A percentile compares a stretch with the other conserved stretches of the same genome.
Conservation (phyloP, 2,329 filamentous ascomycete species). For the Talaromyces sp. region DNA sequence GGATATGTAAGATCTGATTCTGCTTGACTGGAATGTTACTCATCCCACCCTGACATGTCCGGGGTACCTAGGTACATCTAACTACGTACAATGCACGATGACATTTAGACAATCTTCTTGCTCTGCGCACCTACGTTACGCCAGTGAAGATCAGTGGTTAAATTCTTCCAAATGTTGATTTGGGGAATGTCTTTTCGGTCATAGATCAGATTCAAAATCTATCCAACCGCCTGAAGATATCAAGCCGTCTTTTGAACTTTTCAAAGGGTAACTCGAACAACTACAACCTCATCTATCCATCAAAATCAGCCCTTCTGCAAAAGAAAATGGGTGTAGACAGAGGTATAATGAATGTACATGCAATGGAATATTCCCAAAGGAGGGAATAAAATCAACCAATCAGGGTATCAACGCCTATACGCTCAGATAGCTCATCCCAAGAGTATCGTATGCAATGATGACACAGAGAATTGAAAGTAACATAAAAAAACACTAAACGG, state of each 20-base stretch:
- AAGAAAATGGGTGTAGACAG: neutral
- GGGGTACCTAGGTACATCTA: neutral
- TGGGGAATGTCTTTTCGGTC: neutral
- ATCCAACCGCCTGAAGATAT: neutral
- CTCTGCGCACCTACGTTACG: neutral
- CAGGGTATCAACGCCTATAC: constrained; percentile 15
- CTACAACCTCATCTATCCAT: neutral
- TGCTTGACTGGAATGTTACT: neutral
- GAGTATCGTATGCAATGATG: constrained; percentile 14
- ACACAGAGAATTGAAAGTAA: neutral
- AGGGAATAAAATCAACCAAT: neutral
- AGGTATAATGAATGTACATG: neutral
- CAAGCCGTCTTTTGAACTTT: neutral
- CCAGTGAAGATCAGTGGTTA: neutral
- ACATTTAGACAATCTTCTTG: too few species aligned
- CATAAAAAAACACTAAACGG: neutral
- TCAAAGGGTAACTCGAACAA: neutral
- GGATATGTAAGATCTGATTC: neutral
- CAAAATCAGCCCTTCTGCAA: neutral
- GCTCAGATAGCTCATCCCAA: constrained; percentile 12
- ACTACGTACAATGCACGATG: neutral
- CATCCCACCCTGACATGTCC: neutral
- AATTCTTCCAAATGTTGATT: neutral
- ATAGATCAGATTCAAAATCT: neutral
- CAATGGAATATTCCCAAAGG: neutral